A percentile compares a stretch with the other conserved stretches of the same genome.
Conservation (phyloP, 2,329 filamentous ascomycete species). For the Harringtonia lauricola region DNA sequence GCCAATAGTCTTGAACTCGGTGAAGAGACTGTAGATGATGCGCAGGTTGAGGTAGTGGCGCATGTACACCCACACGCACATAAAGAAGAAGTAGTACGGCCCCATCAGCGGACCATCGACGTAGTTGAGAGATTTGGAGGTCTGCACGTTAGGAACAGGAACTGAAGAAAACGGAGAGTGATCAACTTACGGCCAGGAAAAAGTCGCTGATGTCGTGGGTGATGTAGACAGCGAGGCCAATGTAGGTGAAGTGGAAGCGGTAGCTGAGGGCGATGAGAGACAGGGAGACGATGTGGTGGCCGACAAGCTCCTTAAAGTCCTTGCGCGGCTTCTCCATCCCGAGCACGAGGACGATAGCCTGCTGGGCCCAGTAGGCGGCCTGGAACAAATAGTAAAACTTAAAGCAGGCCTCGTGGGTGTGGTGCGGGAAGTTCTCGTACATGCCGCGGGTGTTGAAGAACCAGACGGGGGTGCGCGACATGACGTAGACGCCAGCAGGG, state of each 20-base stretch:
- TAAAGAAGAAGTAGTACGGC: conserved; percentile 77
- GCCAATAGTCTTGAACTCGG: conserved; percentile 63
- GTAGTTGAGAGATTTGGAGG: conserved; percentile 88
- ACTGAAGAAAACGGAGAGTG: conserved; percentile 7
- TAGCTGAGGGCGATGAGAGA: conserved; percentile 78
- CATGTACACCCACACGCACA: conserved; percentile 76
- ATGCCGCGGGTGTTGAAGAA: conserved; percentile 88
- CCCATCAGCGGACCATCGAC: conserved; percentile 67
- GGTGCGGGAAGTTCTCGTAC: conserved; percentile 82
- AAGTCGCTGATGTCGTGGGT: conserved; percentile 93
- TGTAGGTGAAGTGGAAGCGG: conserved; percentile 93
- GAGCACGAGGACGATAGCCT: conserved; percentile 76
- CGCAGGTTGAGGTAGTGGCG: conserved; percentile 75
- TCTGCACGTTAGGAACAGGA: conserved; percentile 33
- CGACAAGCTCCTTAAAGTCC: conserved; percentile 88
- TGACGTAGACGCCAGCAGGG: conserved; percentile 78
- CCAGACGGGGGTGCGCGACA: conserved; percentile 86
- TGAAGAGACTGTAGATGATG: conserved; percentile 66
- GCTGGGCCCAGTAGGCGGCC: conserved; percentile 91
- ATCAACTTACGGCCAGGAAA: conserved; percentile 67
- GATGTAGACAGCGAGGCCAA: conserved; percentile 85
- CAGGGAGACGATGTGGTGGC: conserved; percentile 84
- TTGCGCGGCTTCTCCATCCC: conserved; percentile 89
- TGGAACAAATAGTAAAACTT: conserved; percentile 96
- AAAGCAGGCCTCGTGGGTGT: conserved; percentile 66